These are phyloP conservation scores for Populus tremula DNA, from an alignment of 345 rosid genomes.

Conservation along the genomic window DNA sequence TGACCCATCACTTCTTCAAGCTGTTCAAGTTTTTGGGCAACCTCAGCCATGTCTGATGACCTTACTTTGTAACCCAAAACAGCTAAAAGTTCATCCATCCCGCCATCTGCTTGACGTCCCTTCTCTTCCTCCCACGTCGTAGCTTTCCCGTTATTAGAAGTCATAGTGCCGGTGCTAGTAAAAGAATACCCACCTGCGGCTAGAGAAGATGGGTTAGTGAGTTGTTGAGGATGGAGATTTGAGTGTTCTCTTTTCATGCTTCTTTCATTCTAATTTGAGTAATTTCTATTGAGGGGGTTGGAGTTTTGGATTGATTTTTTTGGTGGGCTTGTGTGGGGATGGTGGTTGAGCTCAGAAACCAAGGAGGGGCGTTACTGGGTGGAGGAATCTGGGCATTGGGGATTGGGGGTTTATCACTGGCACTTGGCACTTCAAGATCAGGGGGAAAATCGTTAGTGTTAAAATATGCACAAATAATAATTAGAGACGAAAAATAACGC, in stretches of 20 bases:
- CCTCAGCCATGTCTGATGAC: slow-evolving; percentile 84
- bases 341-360: slow-evolving; percentile 21
- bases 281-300: neutral
- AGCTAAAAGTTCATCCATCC: slow-evolving; percentile 75
- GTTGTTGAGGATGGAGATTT: slow-evolving; percentile 29
- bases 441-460: neutral
- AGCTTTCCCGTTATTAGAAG: slow-evolving; percentile 25
- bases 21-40: slow-evolving; percentile 77
- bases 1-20: slow-evolving; percentile 63
- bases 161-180: neutral
- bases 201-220: slow-evolving; percentile 4
- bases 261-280: neutral
- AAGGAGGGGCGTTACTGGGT: slow-evolving; percentile 22
- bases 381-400: slow-evolving; percentile 46
- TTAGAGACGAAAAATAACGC: slow-evolving; percentile 16
- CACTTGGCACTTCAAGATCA: slow-evolving; percentile 41
- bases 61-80: slow-evolving; percentile 70
- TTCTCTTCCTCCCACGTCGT: slow-evolving; percentile 50
- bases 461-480: neutral
- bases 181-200: slow-evolving; percentile 1
- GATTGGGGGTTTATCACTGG: slow-evolving; percentile 37
- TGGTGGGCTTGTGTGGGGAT: neutral
- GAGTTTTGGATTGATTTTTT: slow-evolving; percentile 13
- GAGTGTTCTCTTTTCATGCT: slow-evolving; percentile 54
- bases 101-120: slow-evolving; percentile 27